A percentile compares a stretch with the other conserved stretches of the same genome.
phyloP scores from a whole-genome alignment of 495 filamentous ascomycete genomes.

The Bathelium albidoporum region DNA sequence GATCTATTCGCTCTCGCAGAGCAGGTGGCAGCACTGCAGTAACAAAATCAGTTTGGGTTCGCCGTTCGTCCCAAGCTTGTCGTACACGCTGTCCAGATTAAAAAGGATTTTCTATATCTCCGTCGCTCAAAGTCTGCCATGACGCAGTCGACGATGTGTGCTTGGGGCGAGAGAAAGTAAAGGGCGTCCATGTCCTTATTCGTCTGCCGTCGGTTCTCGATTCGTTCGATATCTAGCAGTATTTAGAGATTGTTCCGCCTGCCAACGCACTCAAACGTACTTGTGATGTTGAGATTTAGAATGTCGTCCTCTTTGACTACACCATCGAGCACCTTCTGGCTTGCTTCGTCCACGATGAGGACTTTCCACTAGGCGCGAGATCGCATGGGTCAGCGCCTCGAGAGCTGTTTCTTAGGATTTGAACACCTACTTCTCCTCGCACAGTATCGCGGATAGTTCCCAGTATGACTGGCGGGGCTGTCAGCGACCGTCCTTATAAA shows the following conservation, averaged over 20 bases:
- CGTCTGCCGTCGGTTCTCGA: conserved; percentile 68
- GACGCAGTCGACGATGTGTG: conserved; percentile 84
- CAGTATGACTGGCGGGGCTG: conserved; percentile 43
- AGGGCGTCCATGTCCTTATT: conserved; percentile 88
- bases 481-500: neutral
- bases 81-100: conserved; percentile 81
- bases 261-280: conserved; percentile 39
- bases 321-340: conserved; percentile 73
- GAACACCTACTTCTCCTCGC: conserved; percentile 44
- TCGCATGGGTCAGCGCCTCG: neutral
- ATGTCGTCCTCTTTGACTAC: conserved; percentile 90
- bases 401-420: neutral
- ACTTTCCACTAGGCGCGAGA: conserved; percentile 77
- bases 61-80: neutral
- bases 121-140: conserved; percentile 80
- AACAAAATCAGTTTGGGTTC: neutral
- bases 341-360: conserved; percentile 71
- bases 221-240: conserved; percentile 71
- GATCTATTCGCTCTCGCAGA: conserved; percentile 46
- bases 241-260: conserved; percentile 22
- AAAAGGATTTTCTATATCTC: conserved; percentile 59
- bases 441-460: conserved; percentile 48
- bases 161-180: conserved; percentile 75
- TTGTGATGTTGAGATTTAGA: conserved; percentile 86
- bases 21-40: conserved; percentile 43